phyloP scores from a whole-genome alignment of 2,329 filamentous ascomycete genomes.

The Diaporthe vexans region DNA sequence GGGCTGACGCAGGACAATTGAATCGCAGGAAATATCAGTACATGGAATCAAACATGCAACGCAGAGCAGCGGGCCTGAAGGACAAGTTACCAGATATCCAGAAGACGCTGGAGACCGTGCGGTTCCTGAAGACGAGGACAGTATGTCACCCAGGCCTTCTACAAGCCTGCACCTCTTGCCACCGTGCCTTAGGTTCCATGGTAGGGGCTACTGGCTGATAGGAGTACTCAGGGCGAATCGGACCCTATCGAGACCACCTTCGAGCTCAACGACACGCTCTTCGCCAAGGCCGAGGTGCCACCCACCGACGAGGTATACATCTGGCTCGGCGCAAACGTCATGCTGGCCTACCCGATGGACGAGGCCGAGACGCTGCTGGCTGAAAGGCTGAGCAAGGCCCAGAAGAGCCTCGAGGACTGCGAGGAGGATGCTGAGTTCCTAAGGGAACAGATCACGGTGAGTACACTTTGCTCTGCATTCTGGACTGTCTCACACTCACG shows the following conservation, averaged over 20 bases:
- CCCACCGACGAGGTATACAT: conserved; percentile 93
- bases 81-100: conserved; percentile 98
- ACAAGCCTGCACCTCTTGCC: not conserved
- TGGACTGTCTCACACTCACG: conserved; percentile 28
- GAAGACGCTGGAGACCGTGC: conserved; percentile 93
- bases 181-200: not conserved
- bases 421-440: conserved; percentile 97
- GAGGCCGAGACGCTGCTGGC: conserved; percentile 86
- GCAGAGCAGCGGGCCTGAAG: conserved; percentile 83
- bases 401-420: conserved; percentile 85
- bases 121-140: conserved; percentile 83
- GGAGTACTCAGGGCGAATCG: conserved; percentile 56
- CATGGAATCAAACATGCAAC: conserved; percentile 95
- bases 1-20: conserved; percentile 41
- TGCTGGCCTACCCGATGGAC: conserved; percentile 92
- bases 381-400: conserved; percentile 83
- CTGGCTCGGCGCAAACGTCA: conserved; percentile 98
- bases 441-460: conserved; percentile 94
- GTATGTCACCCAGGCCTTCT: conserved; percentile 56
- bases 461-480: conserved; percentile 47
- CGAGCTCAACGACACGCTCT: conserved; percentile 96
- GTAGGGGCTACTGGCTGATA: not conserved
- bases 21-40: conserved; percentile 93
- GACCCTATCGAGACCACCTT: conserved; percentile 92
- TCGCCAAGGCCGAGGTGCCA: conserved; percentile 86